Base-by-base conservation (phyloP, 2,329 filamentous ascomycete species). In the Cyphellophora europaea region DNA sequence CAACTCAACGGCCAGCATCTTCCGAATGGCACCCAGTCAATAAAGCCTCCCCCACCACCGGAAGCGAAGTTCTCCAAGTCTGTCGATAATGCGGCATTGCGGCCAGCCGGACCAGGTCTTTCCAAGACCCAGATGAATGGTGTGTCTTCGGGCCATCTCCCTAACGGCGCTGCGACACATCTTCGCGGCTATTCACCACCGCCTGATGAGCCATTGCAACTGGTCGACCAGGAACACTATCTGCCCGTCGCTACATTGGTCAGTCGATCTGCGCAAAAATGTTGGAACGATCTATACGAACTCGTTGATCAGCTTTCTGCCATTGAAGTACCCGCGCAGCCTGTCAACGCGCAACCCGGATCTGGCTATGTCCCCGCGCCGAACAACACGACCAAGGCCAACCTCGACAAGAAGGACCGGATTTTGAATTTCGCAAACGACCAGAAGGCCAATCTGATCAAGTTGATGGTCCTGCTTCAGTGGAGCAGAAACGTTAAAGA, bases 361-460 rank as follows among this genome's bases (percentile, higher is more conserved):
- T 25, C 40, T 13, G 33, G 36, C 30, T 43, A 12, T 29, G 21
- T 18, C n/a, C 15, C 41, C 1, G 6, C 10, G 18, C 17, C 13
- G 15, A 56, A 56, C 8, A 61, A 59, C 33, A 59, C 61, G 36
- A 55, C 55, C 5, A 43, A 53, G 10, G 76, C 79, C 41, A 89
- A 85, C 51, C 52, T 83, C 10, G 67, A 71, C 19, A 94, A 93
- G 62, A 95, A 94, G 59, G 62, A 74, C 17, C 61, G 68, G 21
- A 58, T 95, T 35, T 60, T 94, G 40, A 75, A 82, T 28, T 93
- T 91, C 61, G 77, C 82, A 6, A 80, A 89, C 54, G 73, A 77
- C 14, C 76, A 82, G 51, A 80, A 94, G 52, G 77, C 80, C 18
- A 86, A 85, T 62, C 96, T 93, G 68, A 85, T 93, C 56, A 96